Conservation (phyloP, 2,329 filamentous ascomycete genomes). For the Trichoderma sp. region DNA sequence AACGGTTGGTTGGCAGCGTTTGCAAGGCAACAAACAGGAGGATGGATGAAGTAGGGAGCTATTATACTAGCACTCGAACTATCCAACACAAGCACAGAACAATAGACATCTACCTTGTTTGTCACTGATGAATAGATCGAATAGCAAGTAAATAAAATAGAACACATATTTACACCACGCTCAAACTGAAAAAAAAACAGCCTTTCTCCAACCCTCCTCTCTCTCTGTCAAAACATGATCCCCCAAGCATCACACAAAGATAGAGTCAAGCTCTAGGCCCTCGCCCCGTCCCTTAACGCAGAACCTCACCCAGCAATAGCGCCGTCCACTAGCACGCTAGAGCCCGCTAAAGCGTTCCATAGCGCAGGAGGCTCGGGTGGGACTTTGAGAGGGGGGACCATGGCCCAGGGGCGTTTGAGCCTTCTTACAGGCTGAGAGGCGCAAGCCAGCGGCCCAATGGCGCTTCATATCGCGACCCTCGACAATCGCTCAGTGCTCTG, state of each 20-base stretch:
- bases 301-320: background rate
- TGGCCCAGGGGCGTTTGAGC: conserved; percentile 1
- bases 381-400: background rate
- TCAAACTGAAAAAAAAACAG: background rate
- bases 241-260: background rate
- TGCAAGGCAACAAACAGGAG: background rate
- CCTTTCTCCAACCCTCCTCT: background rate
- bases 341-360: conserved; percentile 14
- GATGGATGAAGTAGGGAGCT: background rate
- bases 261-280: background rate
- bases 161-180: background rate
- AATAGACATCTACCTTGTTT: background rate
- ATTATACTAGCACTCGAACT: background rate
- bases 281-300: background rate
- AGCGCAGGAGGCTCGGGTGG: background rate
- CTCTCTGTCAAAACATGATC: background rate
- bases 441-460: background rate
- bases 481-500: background rate
- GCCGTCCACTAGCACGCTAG: background rate
- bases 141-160: background rate
- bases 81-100: background rate
- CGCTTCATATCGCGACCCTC: background rate
- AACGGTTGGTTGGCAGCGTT: background rate
- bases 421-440: conserved; percentile 10
- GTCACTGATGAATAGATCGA: background rate